Percentiles rank a stretch among this genome's conserved stretches.
Evolutionary conservation across 2,329 filamentous ascomycete genomes (phyloP).

Genomic region (Monilinia polystroma): DNA sequence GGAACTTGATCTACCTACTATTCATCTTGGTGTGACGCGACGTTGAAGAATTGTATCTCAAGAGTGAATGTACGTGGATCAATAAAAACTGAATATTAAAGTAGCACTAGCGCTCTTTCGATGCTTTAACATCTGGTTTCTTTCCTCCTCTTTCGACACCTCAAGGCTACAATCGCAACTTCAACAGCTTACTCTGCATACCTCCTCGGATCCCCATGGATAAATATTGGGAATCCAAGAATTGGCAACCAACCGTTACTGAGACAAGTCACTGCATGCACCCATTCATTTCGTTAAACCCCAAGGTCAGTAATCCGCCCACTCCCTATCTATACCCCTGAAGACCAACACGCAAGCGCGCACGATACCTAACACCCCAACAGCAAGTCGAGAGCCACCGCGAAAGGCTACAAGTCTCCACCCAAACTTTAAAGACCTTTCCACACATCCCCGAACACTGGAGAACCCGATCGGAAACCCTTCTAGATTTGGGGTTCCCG

Average conservation of each 20-base stretch:
- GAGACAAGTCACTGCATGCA: neutral
- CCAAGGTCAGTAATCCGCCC: too few relatives aligned
- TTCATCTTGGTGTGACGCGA: neutral
- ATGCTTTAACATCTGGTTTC: neutral
- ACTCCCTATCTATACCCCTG: too few relatives aligned
- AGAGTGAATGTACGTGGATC: neutral
- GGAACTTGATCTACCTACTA: too few relatives aligned
- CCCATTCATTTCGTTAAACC: too few relatives aligned
- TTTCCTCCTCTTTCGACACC: too few relatives aligned
- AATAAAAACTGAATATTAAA: neutral
- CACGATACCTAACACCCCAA: neutral
- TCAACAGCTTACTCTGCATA: neutral
- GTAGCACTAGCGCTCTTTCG: neutral
- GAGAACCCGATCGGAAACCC: conserved; percentile 11
- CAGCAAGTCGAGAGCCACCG: neutral
- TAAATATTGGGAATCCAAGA: neutral
- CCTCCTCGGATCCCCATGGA: neutral
- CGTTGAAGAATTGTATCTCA: too few relatives aligned
- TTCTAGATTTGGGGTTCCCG: conserved; percentile 21
- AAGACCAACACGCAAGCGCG: too few relatives aligned
- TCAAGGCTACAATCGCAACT: neutral
- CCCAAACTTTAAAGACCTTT: neutral
- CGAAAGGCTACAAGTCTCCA: neutral
- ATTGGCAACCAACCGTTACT: neutral
- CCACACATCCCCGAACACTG: conserved; percentile 17